Percentiles rank a stretch among this genome's conserved stretches.
Conservation (phyloP, 2,329 filamentous ascomycete genomes). For the Beauveria bassiana region DNA sequence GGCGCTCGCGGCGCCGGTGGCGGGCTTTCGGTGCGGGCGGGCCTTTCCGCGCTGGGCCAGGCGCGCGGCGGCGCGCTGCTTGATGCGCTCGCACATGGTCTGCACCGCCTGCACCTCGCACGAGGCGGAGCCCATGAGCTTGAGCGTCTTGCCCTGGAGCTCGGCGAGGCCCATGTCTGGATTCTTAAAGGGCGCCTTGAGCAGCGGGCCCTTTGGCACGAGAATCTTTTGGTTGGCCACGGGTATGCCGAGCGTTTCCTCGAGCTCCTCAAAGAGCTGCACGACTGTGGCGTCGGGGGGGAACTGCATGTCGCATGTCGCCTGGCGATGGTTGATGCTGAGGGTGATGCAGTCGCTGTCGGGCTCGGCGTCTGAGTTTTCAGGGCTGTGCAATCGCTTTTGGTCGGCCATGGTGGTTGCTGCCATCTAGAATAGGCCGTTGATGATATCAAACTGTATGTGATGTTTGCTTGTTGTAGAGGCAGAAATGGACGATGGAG, state of each 20-base stretch:
- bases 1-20: constrained; percentile 25
- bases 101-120: constrained; percentile 51
- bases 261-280: constrained; percentile 54
- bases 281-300: constrained; percentile 38
- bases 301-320: constrained; percentile 36
- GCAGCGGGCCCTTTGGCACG: constrained; percentile 55
- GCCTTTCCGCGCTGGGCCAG: constrained; percentile 23
- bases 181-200: constrained; percentile 58
- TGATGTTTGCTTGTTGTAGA: background rate
- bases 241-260: constrained; percentile 50
- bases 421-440: background rate
- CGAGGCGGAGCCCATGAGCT: constrained; percentile 55
- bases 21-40: constrained; percentile 13
- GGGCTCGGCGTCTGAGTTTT: constrained; percentile 14
- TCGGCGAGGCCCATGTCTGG: constrained; percentile 40
- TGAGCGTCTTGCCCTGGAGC: constrained; percentile 51
- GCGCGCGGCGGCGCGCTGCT: constrained; percentile 38
- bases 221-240: constrained; percentile 60
- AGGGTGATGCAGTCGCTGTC: constrained; percentile 32
- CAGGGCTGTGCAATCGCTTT: background rate
- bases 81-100: constrained; percentile 38
- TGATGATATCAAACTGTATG: background rate
- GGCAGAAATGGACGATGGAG: background rate
- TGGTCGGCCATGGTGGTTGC: constrained; percentile 11
- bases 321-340: constrained; percentile 38